A percentile compares a stretch with the other conserved stretches of the same genome.
phyloP scores from a whole-genome alignment of 805 yeast genomes.

The Candida qinlingensis region DNA sequence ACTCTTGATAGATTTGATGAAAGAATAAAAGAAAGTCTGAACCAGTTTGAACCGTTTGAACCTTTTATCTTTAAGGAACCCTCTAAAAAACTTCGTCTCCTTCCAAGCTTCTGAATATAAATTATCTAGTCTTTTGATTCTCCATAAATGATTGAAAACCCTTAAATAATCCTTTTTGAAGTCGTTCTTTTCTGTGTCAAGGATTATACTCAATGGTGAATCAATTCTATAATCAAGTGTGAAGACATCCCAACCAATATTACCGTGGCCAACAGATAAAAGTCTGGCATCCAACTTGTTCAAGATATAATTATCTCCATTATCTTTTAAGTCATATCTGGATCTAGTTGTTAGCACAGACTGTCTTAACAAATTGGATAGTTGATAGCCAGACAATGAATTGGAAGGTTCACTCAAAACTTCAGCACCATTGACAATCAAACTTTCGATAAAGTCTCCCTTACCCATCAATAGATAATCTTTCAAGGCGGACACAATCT shows the following conservation, averaged over 20 bases:
- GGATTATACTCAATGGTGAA: constrained; percentile 48
- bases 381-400: constrained; percentile 57
- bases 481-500: constrained; percentile 58
- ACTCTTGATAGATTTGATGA: constrained; percentile 27
- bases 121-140: constrained; percentile 56
- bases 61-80: constrained; percentile 20
- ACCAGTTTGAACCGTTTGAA: constrained; percentile 27
- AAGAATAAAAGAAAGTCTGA: constrained; percentile 29
- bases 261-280: constrained; percentile 65
- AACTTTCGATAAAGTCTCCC: constrained; percentile 75
- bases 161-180: constrained; percentile 59
- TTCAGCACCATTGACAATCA: constrained; percentile 50
- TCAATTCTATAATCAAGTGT: constrained; percentile 69
- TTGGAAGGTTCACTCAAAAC: constrained; percentile 57
- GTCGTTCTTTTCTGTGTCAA: constrained; percentile 42
- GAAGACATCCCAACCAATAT: constrained; percentile 88
- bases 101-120: constrained; percentile 48
- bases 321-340: constrained; percentile 30
- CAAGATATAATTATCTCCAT: constrained; percentile 34
- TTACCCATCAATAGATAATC: constrained; percentile 63
- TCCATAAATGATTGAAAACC: constrained; percentile 83
- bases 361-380: constrained; percentile 59
- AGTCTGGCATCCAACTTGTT: constrained; percentile 76
- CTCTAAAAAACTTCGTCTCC: constrained; percentile 28
- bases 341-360: constrained; percentile 55